Base-by-base conservation (phyloP, 2,329 filamentous ascomycete genomes). In the Coniochaeta sp. region DNA sequence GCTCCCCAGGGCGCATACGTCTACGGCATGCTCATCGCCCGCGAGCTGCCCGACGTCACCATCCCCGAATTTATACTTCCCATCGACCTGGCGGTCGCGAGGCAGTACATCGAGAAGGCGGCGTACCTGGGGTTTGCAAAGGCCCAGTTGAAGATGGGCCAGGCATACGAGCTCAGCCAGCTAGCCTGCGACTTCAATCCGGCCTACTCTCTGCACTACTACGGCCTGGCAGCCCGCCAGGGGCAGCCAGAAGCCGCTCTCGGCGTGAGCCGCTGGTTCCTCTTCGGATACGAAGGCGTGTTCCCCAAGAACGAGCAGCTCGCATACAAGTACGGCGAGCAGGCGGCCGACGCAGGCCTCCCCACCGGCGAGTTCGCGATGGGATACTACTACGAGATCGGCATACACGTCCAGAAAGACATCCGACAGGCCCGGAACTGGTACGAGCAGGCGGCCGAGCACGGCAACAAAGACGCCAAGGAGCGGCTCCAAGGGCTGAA, bases 381-480 rank as follows among this genome's bases (percentile, higher is more conserved):
- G 80, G 93, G 93, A 12, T 99, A 99, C 74, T 99, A 98, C 76
- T 86, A 95, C 71, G 95, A 99, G 73, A 96, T 99, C 66, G 95
- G 95, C 66, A 96, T 99, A 71, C 88, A 92, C 70, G 89, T 96
- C 26, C 84, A 86, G n/a, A 89, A 91, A 65, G 90, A 93, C 70
- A 76, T 97, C 47, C 83, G 86, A 57, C 90, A 95, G 71, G 93
- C 95, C 1, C 82, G 89, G 63, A 86, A 81, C 64, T 99, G 95
- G 95, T 99, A 99, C 71, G 85, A 89, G 65, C 87, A 91, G 69
- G 93, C 95, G 8, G 89, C 92, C 32, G 88, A 90, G 34, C 91
- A 93, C 69, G 95, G 93, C 38, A 99, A 98, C 74, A 89, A 90
- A 67, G 95, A 99, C 74, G 95, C 95, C 14, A 77, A 86, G 56